Base-by-base conservation (phyloP, 441 rosid species). In the Pelargonium australe region DNA sequence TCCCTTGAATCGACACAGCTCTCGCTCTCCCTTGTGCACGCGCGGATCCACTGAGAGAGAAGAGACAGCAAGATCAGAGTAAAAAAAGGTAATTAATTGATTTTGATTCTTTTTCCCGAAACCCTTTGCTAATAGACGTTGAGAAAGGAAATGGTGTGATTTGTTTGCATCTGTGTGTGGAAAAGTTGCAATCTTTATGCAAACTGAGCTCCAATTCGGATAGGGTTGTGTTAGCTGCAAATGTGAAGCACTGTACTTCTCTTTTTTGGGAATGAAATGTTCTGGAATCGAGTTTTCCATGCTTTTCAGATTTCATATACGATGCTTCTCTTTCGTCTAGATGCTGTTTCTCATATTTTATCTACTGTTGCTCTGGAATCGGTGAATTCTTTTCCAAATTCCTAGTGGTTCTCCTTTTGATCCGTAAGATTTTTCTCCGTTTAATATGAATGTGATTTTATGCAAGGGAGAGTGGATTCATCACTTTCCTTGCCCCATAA, bases 171-270 rank as follows among this genome's bases (percentile, higher is more conserved):
- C 20, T 53, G 1, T 53, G 19, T n/a, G 58, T 53, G 5, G 58
- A 53, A 53, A 53, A 53, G 58, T 53, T 53, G 7, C 7, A 19
- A 53, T 53, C 58, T 53, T 53, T 53, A 19, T 53, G 58, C 58
- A 53, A 53, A 53, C 16, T 53, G 58, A 53, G 58, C 58, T 53
- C 58, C 19, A 53, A 6, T 49, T 49, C 57, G n/a, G 4, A 2
- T 31, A 31, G 37, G 37, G 37, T 3, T 31, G 37, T 31, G 37
- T 2, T 49, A 49, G 57, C 57, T 49, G 57, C 6, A 11, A 49
- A 49, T 49, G 57, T 4, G 14, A 14, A 17, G 37, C 37, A 31
- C 37, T 31, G 37, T 3, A 31, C 37, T 31, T 31, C 5, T 31
- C 23, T 31, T 31, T 31, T 31, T 3, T 31, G 37, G 37, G 37